Evolutionary conservation across 345 rosid genomes (phyloP).

Genomic region (Ceriops tagal): DNA sequence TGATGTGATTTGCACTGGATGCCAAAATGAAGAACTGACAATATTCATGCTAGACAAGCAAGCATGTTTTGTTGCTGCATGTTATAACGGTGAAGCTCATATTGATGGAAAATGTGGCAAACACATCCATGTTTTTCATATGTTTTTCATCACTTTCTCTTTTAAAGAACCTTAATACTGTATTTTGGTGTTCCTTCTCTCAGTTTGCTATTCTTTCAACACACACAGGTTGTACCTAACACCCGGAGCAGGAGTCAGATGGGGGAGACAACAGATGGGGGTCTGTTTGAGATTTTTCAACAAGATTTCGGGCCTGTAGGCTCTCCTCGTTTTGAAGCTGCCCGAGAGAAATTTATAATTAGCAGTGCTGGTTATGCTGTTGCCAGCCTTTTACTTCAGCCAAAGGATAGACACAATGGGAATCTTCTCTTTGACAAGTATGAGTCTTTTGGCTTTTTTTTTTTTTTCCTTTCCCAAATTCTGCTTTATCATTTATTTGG

Average conservation of each 20-base stretch:
- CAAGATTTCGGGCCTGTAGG: constrained; percentile 98
- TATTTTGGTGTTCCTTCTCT: not conserved
- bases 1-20: too few relatives aligned
- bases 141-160: not conserved
- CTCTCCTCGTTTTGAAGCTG: constrained; percentile 78
- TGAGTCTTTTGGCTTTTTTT: constrained; percentile 8
- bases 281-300: constrained; percentile 93
- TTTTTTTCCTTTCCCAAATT: not conserved
- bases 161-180: not conserved
- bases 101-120: too few relatives aligned
- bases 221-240: constrained; percentile 82
- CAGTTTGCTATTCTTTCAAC: not conserved
- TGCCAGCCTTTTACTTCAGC: constrained; percentile 94
- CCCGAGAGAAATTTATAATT: constrained; percentile 89
- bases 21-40: too few relatives aligned
- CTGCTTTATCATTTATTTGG: constrained; percentile 11
- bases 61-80: too few relatives aligned
- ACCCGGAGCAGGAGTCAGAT: constrained; percentile 95
- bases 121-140: too few relatives aligned
- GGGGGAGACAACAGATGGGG: constrained; percentile 99
- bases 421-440: constrained; percentile 98
- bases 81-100: too few relatives aligned
- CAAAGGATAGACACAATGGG: constrained; percentile 98
- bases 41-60: too few relatives aligned
- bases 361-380: constrained; percentile 99